Base-by-base conservation (phyloP, 345 rosid species). In the Dovyalis caffra region DNA sequence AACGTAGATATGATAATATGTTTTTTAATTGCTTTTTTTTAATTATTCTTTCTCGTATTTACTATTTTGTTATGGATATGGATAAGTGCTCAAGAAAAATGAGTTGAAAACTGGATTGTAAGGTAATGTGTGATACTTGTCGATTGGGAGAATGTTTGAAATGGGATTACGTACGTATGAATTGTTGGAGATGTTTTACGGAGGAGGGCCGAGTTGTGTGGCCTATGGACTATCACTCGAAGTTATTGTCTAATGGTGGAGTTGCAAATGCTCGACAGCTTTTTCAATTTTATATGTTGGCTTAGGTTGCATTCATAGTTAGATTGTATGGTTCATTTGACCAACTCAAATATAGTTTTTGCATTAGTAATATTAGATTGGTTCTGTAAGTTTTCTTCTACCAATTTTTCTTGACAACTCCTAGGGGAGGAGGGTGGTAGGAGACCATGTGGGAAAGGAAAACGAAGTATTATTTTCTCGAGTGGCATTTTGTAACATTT, bases 121-220 rank as follows among this genome's bases (percentile, higher is more conserved):
- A n/a, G n/a, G n/a, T n/a, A 69, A 37, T 38, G 77, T 31, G 40
- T 66, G 87, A 82, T 86, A 40, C 66, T 76, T 83, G 64, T 77
- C 74, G 35, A 28, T 32, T 51, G 65, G 73, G 72, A 53, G 86
- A 83, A 79, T 80, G 83, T 81, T 78, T 79, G 79, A 72, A 43
- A 75, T 35, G 53, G 73, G 70, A 71, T 64, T 66, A 53, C 70
- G 80, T 32, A 31, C 3, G 45, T 7, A 58, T 43, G 73, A 47
- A 62, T 23, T 56, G 72, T 64, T 31, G 71, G 78, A 72, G 62
- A 62, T 76, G 88, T 80, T 75, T 80, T 86, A 81, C 47, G 1
- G 0, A 7, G 61, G 3, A 81, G 67, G 69, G 69, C 70, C 28
- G 49, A 8, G 47, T 16, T 57, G 58, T 12, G 75, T 45, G 78